These are phyloP conservation scores for Posidonia oceanica DNA, from an alignment of 116 monocot genomes.

Conservation along the genomic window DNA sequence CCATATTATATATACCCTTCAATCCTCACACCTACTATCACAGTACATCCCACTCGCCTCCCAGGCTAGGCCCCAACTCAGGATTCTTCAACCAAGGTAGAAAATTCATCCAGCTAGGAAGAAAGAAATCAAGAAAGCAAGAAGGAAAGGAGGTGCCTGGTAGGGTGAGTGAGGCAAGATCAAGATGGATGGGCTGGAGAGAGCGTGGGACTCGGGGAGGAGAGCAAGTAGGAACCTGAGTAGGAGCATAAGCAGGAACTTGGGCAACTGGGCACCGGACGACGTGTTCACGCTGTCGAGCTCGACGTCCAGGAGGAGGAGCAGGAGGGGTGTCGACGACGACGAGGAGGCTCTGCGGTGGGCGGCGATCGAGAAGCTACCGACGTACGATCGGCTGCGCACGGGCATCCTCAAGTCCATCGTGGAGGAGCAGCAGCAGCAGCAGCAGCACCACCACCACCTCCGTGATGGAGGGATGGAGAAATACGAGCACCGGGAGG, in stretches of 20 bases:
- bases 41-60: too few relatives aligned
- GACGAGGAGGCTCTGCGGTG: conserved; percentile 74
- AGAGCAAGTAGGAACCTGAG: conserved; percentile 36
- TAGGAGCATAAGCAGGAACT: conserved; percentile 31
- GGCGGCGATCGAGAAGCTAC: conserved; percentile 81
- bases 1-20: too few relatives aligned
- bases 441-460: neutral
- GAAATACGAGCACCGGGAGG: conserved; percentile 24
- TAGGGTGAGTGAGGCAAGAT: too few relatives aligned
- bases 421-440: conserved; percentile 12
- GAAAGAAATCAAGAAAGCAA: too few relatives aligned
- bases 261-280: conserved; percentile 15
- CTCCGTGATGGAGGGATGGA: conserved; percentile 2
- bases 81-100: too few relatives aligned
- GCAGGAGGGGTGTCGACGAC: conserved; percentile 17
- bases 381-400: conserved; percentile 50
- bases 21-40: too few relatives aligned
- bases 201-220: conserved; percentile 33
- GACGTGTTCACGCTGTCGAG: conserved; percentile 27
- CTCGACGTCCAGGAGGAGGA: conserved; percentile 2
- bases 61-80: too few relatives aligned
- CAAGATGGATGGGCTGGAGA: conserved; percentile 19
- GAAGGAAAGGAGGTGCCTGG: too few relatives aligned
- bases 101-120: too few relatives aligned
- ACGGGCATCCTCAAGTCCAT: conserved; percentile 33